Conservation (phyloP, 331 rosid species). For the Pyracantha coccinea region DNA sequence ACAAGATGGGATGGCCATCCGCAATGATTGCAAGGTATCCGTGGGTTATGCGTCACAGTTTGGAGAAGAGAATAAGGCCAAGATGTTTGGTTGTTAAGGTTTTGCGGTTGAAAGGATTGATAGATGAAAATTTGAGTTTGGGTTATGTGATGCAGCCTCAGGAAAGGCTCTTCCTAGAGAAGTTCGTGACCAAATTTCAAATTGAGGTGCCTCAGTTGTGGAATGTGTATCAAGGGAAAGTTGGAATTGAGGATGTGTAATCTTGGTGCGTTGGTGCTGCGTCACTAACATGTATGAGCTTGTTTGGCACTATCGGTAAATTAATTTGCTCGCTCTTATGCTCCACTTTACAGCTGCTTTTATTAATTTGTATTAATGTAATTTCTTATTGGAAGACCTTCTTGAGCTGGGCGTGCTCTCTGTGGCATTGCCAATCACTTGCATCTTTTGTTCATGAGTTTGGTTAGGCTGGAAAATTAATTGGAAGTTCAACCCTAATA, state of each 20-base stretch:
- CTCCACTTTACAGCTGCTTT: not conserved
- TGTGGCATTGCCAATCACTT: not conserved
- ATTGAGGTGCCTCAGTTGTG: constrained; percentile 7
- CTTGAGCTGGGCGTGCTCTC: not conserved
- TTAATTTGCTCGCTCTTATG: not conserved
- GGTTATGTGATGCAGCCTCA: not conserved
- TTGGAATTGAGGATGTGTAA: not conserved
- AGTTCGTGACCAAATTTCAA: not conserved
- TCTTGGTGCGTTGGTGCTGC: not conserved
- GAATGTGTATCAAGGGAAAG: constrained; percentile 16
- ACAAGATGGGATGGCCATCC: constrained; percentile 18
- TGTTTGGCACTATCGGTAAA: not conserved
- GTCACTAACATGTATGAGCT: not conserved
- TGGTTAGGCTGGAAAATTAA: not conserved
- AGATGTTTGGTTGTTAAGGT: constrained; percentile 12
- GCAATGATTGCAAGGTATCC: constrained; percentile 2
- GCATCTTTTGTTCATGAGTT: not conserved
- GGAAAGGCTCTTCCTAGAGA: not conserved
- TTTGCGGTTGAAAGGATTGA: constrained; percentile 24
- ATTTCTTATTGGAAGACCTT: not conserved
- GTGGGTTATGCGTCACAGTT: not conserved
- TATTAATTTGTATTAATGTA: not conserved
- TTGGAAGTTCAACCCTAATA: not conserved
- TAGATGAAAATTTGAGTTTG: not conserved
- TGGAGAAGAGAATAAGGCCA: constrained; percentile 28